Percentiles rank a stretch among this genome's conserved stretches.
phyloP scores from a whole-genome alignment of 2,329 filamentous ascomycete genomes.

The Dactylellina sp. region DNA sequence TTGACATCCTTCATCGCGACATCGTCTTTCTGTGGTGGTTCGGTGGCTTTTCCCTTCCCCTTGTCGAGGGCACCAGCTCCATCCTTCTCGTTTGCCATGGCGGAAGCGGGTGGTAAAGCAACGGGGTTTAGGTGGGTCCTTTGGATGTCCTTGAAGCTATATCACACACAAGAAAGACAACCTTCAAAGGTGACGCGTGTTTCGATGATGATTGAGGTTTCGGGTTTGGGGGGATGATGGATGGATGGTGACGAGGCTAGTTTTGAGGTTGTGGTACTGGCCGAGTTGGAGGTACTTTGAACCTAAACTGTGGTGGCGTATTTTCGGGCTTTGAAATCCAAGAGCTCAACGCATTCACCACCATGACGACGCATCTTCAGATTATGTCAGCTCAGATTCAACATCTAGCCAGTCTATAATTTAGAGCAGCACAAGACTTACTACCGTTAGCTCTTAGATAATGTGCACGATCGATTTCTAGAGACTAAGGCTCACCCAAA shows the following conservation, averaged over 20 bases:
- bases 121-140: constrained; percentile 59
- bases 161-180: constrained; percentile 27
- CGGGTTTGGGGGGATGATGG: constrained; percentile 17
- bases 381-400: constrained; percentile 48
- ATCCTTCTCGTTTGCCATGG: constrained; percentile 95
- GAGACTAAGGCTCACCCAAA: no score
- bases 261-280: constrained; percentile 32
- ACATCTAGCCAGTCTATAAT: neutral
- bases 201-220: constrained; percentile 43
- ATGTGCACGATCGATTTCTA: no score
- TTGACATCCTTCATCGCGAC: constrained; percentile 73
- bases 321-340: constrained; percentile 57
- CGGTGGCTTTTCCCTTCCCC: constrained; percentile 92
- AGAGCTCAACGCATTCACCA: constrained; percentile 43
- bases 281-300: constrained; percentile 12
- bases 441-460: no score
- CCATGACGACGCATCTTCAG: constrained; percentile 43
- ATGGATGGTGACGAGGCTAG: constrained; percentile 35
- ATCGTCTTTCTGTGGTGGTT: constrained; percentile 73
- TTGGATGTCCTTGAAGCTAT: constrained; percentile 40
- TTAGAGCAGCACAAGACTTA: no score
- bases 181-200: constrained; percentile 49
- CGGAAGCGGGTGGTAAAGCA: constrained; percentile 60
- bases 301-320: constrained; percentile 35
- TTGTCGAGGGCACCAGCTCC: constrained; percentile 86